These are phyloP conservation scores for Barbatosphaeria neglecta DNA, from an alignment of 495 filamentous ascomycete genomes.

Conservation along the genomic window DNA sequence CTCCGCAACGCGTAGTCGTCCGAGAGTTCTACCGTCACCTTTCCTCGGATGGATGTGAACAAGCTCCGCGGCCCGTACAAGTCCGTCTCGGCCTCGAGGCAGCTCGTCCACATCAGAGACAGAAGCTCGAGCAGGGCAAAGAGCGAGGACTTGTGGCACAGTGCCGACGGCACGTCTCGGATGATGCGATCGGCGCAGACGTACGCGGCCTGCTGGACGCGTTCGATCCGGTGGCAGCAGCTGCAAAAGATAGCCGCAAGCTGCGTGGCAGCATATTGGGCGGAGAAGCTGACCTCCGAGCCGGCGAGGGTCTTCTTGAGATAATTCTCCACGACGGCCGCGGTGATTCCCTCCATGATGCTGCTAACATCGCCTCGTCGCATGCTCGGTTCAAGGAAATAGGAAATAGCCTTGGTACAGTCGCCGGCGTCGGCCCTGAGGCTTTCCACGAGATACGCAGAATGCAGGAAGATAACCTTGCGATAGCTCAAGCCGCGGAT, in stretches of 20 bases:
- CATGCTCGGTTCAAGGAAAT: constrained; percentile 86
- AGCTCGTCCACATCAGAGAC: constrained; percentile 88
- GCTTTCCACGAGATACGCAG: constrained; percentile 74
- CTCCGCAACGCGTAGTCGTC: constrained; percentile 76
- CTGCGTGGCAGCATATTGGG: constrained; percentile 77
- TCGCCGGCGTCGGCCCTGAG: constrained; percentile 72
- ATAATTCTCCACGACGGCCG: constrained; percentile 61
- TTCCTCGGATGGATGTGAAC: constrained; percentile 60
- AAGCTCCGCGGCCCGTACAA: constrained; percentile 78
- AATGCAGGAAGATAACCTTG: constrained; percentile 80
- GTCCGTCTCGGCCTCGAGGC: constrained; percentile 85
- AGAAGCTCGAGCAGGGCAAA: constrained; percentile 87
- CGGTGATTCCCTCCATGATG: constrained; percentile 76
- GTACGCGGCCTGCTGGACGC: constrained; percentile 75
- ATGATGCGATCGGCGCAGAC: constrained; percentile 77
- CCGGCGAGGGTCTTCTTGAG: constrained; percentile 58
- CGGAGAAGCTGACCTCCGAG: constrained; percentile 60
- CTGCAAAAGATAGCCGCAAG: constrained; percentile 71
- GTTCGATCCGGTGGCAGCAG: constrained; percentile 84
- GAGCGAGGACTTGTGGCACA: constrained; percentile 79
- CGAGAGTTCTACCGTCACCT: constrained; percentile 76
- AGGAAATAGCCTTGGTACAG: constrained; percentile 74
- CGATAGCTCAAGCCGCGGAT: constrained; percentile 73
- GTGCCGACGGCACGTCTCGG: constrained; percentile 67
- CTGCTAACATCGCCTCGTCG: constrained; percentile 65